Base-by-base conservation (phyloP, 2,329 filamentous ascomycete genomes). In the Colletotrichum sansevieriae region DNA sequence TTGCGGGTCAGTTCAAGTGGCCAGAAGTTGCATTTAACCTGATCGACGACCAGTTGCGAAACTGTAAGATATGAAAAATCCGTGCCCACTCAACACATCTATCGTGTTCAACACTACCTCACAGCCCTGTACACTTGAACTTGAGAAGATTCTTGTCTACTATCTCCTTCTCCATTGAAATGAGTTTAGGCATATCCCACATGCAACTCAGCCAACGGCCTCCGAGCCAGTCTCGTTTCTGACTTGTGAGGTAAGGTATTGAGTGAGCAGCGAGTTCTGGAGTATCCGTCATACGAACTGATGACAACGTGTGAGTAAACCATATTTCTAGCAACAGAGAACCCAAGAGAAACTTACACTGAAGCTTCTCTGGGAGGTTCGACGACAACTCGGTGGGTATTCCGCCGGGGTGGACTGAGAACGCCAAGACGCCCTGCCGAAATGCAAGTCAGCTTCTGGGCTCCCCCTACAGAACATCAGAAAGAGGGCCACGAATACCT, bases 321-420 rank as follows among this genome's bases (percentile, higher is more conserved):
- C 4, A 4, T 25, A 4, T 10, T 6, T 12, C 0, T 11, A 3
- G 41, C 61, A 51, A 70, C 55, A 5, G 3, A 18, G 0, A 15
- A 8, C 20, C 20, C 2, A 9, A 8, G 0, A 8, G 5, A 9
- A 12, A 39, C 43, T 47, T n/a, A 71, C 70, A 71, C 3, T 68
- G 68, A 4, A 70, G 63, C 1, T 52, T 63, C 4, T 71, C 70
- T 1, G 70, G 70, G 9, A 71, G 20, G 5, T 70, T 70, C 25
- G 63, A 62, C 1, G 70, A 71, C 11, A 71, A 15, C 4, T 83
- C 78, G 3, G 83, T 85, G n/a, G 71, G 63, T 6, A 81, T 74
- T 1, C 75, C 76, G 2, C 76, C 81, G 1, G 81, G 81, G 72
- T 84, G 80, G 0, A 84, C 60, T 2, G 76, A 74, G 55, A 81